A percentile compares a stretch with the other conserved stretches of the same genome.
These are phyloP conservation scores for Pachyrhizus erosus DNA, from an alignment of 306 rosid species.

Conservation along the genomic window DNA sequence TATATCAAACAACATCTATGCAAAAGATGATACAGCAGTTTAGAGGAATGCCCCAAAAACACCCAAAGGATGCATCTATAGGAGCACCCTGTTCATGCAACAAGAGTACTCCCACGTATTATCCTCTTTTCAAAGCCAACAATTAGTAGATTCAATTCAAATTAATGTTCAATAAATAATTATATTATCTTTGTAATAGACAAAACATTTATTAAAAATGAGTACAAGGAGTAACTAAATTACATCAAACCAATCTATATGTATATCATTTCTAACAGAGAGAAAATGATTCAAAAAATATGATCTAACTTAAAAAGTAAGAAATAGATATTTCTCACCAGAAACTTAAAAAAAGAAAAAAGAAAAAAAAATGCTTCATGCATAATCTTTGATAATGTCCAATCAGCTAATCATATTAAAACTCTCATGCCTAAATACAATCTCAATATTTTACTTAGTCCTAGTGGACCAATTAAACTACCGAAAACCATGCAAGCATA, in stretches of 20 bases:
- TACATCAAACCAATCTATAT: neutral
- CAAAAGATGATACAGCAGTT: too few species aligned
- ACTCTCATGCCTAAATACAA: neutral
- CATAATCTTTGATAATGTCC: neutral
- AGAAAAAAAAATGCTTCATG: neutral
- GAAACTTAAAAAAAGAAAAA: neutral
- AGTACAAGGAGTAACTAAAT: neutral
- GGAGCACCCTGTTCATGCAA: neutral
- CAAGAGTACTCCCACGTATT: neutral
- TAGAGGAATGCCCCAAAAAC: too few species aligned
- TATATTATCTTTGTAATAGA: neutral
- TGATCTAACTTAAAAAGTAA: too few species aligned
- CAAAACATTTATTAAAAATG: neutral
- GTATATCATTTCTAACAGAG: neutral
- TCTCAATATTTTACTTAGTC: neutral
- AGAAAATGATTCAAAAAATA: neutral
- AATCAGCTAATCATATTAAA: neutral
- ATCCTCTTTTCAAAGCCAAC: neutral
- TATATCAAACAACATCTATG: neutral
- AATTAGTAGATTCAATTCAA: neutral
- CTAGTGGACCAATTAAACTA: neutral
- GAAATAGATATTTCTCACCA: neutral
- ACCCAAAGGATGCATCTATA: too few species aligned
- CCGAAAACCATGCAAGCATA: neutral
- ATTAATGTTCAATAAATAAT: neutral